Conservation (phyloP, 176 grass and related monocot genomes). For the barley (Hordeum vulgare) region DNA sequence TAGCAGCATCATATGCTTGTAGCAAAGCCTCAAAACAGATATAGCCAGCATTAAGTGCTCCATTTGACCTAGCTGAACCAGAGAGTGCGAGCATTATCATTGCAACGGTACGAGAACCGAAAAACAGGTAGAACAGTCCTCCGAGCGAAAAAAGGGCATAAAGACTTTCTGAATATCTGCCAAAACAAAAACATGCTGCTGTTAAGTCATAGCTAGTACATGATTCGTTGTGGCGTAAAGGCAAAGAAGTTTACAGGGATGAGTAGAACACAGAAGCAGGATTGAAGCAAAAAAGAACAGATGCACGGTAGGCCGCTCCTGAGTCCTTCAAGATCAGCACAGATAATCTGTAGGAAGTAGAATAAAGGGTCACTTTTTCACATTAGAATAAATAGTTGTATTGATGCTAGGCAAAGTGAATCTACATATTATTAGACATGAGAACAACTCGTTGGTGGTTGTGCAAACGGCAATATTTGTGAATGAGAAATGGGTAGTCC, state of each 20-base stretch:
- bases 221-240: background rate
- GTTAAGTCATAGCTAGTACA: background rate
- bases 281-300: constrained; percentile 86
- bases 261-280: constrained; percentile 94
- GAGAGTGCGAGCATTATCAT: constrained; percentile 86
- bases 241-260: constrained; percentile 55
- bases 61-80: constrained; percentile 97
- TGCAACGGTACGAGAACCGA: constrained; percentile 61
- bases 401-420: background rate
- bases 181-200: constrained; percentile 23
- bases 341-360: constrained; percentile 54
- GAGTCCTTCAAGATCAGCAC: constrained; percentile 59
- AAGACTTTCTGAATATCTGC: constrained; percentile 84
- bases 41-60: constrained; percentile 95
- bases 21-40: constrained; percentile 81
- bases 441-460: background rate
- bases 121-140: constrained; percentile 82
- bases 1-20: constrained; percentile 57
- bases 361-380: background rate
- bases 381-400: background rate
- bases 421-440: background rate
- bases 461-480: background rate
- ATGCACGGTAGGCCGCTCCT: constrained; percentile 46
- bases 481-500: background rate
- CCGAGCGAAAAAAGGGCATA: constrained; percentile 78